A percentile compares a stretch with the other conserved stretches of the same genome.
These are phyloP conservation scores for Termitomyces sp. DNA, from an alignment of 768 basidiomycete species.

Conservation along the genomic window DNA sequence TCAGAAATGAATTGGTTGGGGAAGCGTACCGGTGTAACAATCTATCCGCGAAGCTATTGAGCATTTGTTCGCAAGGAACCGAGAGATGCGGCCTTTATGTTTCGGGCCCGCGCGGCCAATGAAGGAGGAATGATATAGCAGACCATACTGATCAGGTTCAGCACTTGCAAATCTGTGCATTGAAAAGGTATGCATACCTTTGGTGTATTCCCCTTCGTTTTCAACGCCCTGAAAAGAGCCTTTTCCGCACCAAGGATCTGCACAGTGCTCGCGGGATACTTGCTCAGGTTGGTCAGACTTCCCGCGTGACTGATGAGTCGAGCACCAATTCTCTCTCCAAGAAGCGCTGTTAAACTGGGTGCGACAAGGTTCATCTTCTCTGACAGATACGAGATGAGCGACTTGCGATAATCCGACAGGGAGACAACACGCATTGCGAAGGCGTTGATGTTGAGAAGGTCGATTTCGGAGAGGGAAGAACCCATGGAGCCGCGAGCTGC, in stretches of 20 bases:
- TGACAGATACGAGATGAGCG: constrained; percentile 76
- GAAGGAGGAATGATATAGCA: constrained; percentile 96
- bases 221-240: constrained; percentile 93
- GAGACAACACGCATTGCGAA: constrained; percentile 90
- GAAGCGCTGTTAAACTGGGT: constrained; percentile 84
- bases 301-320: constrained; percentile 94
- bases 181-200: constrained; percentile 47
- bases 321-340: constrained; percentile 91
- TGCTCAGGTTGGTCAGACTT: constrained; percentile 92
- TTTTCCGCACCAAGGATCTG: constrained; percentile 99
- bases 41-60: constrained; percentile 97
- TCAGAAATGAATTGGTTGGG: not conserved
- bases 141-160: constrained; percentile 67
- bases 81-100: constrained; percentile 95
- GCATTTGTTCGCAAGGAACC: constrained; percentile 99
- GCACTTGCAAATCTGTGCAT: not conserved
- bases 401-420: constrained; percentile 91
- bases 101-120: constrained; percentile 93
- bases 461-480: constrained; percentile 82
- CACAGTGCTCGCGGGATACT: constrained; percentile 97
- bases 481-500: constrained; percentile 95
- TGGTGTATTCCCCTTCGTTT: constrained; percentile 98
- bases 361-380: constrained; percentile 99
- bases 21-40: constrained; percentile 72
- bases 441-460: constrained; percentile 91